A percentile compares a stretch with the other conserved stretches of the same genome.
phyloP scores from a whole-genome alignment of 768 basidiomycete genomes.

The Calocera viscosa region DNA sequence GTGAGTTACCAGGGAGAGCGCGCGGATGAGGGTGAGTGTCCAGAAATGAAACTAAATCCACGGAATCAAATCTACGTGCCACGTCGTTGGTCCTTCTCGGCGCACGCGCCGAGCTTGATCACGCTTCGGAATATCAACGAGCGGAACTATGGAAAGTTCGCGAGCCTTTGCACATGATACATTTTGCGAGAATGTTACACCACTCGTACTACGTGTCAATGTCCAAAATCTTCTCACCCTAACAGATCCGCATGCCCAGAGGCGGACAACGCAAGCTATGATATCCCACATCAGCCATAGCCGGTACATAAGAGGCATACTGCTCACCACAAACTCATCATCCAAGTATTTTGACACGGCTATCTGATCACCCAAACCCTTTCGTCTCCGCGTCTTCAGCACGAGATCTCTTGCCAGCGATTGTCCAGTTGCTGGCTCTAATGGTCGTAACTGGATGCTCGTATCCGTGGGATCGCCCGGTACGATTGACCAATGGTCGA shows the following conservation, averaged over 20 bases:
- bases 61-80: slow-evolving; percentile 1
- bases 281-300: slow-evolving; percentile 11
- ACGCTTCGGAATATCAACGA: slow-evolving; percentile 4
- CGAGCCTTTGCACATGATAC: slow-evolving; percentile 8
- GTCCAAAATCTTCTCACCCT: slow-evolving; percentile 30
- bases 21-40: slow-evolving; percentile 33
- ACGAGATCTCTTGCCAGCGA: slow-evolving; percentile 89
- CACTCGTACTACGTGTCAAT: background rate
- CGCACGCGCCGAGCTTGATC: background rate
- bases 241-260: slow-evolving; percentile 92
- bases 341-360: slow-evolving; percentile 95
- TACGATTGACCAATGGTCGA: slow-evolving; percentile 99
- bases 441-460: slow-evolving; percentile 85
- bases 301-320: background rate
- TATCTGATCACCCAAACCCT: slow-evolving; percentile 93
- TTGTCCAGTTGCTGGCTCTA: slow-evolving; percentile 96
- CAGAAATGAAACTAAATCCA: slow-evolving; percentile 11
- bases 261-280: slow-evolving; percentile 79
- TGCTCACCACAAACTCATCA: slow-evolving; percentile 83
- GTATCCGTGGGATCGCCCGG: slow-evolving; percentile 98
- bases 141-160: background rate
- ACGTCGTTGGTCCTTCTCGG: slow-evolving; percentile 10
- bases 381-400: slow-evolving; percentile 88
- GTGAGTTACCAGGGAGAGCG: slow-evolving; percentile 25
- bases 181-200: slow-evolving; percentile 1